These are phyloP conservation scores for Aspergillus egyptiacus DNA, from an alignment of 495 filamentous ascomycete genomes.

Conservation along the genomic window DNA sequence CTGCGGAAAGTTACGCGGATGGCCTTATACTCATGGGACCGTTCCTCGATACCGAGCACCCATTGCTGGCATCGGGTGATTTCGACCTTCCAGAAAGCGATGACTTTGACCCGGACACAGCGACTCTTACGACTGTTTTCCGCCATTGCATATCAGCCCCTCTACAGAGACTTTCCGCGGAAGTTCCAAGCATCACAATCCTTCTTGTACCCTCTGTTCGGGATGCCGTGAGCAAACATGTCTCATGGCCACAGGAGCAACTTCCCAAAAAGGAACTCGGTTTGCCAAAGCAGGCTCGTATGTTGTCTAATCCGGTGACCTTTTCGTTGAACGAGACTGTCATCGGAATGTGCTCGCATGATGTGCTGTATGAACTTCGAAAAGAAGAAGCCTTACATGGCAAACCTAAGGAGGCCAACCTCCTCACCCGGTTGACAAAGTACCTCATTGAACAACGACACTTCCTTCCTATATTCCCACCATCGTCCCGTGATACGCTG, in stretches of 20 bases:
- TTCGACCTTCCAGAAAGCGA: constrained; percentile 78
- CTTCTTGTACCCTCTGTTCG: constrained; percentile 79
- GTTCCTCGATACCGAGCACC: constrained; percentile 87
- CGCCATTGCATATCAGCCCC: constrained; percentile 65
- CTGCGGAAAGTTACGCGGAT: constrained; percentile 68
- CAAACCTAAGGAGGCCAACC: constrained; percentile 47
- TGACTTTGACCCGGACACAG: constrained; percentile 63
- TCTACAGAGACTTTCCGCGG: constrained; percentile 56
- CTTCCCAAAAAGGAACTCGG: constrained; percentile 65
- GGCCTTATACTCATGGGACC: constrained; percentile 77
- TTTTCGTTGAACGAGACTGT: constrained; percentile 79
- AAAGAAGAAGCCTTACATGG: constrained; percentile 65
- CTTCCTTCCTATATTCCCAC: constrained; percentile 84
- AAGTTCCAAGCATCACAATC: constrained; percentile 71
- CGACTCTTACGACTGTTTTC: constrained; percentile 78
- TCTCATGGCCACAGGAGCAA: constrained; percentile 85
- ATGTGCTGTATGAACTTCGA: constrained; percentile 72
- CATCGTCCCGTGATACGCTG: constrained; percentile 57
- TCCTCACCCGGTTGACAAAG: constrained; percentile 61
- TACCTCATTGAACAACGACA: constrained; percentile 82
- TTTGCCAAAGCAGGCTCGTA: constrained; percentile 64
- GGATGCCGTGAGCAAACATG: constrained; percentile 76
- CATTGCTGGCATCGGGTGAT: constrained; percentile 79
- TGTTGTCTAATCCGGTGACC: constrained; percentile 84
- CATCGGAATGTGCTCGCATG: constrained; percentile 73